Percentiles rank a stretch among this genome's conserved stretches.
phyloP scores from a whole-genome alignment of 345 rosid genomes.

The Hirschfeldia incana region DNA sequence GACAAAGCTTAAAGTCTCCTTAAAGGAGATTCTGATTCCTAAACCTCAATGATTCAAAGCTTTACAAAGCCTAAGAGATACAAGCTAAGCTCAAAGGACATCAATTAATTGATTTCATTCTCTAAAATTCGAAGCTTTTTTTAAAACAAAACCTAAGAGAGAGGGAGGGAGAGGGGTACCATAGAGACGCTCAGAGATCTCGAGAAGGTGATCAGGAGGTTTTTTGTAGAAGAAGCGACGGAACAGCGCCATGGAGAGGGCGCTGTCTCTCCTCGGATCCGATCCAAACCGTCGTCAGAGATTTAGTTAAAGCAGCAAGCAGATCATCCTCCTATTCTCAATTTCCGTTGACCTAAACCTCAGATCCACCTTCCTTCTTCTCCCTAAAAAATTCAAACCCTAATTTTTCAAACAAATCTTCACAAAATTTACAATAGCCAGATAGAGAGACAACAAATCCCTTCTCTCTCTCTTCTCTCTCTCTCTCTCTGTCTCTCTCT shows the following conservation, averaged over 20 bases:
- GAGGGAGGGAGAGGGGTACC: slow-evolving; percentile 42
- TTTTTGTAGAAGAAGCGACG: slow-evolving; percentile 97
- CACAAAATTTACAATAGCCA: slow-evolving; percentile 13
- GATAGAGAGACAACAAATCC: slow-evolving; percentile 5
- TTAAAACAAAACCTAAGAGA: too few relatives aligned
- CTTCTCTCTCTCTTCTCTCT: neutral
- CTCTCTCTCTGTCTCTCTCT: neutral
- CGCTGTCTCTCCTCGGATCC: slow-evolving; percentile 90
- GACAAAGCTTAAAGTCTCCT: neutral
- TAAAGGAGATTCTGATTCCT: neutral
- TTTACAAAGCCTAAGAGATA: too few relatives aligned
- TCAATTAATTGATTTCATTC: neutral
- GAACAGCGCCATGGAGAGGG: slow-evolving; percentile 99
- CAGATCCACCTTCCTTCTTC: slow-evolving; percentile 47
- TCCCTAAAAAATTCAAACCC: slow-evolving; percentile 31
- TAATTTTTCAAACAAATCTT: neutral
- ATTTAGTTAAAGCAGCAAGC: slow-evolving; percentile 36
- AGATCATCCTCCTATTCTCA: slow-evolving; percentile 33
- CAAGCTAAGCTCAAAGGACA: too few relatives aligned
- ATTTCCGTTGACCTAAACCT: slow-evolving; percentile 40
- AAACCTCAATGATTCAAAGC: too few relatives aligned
- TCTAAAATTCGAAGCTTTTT: neutral
- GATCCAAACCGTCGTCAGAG: slow-evolving; percentile 69
- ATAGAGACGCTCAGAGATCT: slow-evolving; percentile 97
- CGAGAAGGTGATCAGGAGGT: slow-evolving; percentile 99